Evolutionary conservation across 2,329 filamentous ascomycete genomes (phyloP).

Genomic region (Verticillium tricorpus): DNA sequence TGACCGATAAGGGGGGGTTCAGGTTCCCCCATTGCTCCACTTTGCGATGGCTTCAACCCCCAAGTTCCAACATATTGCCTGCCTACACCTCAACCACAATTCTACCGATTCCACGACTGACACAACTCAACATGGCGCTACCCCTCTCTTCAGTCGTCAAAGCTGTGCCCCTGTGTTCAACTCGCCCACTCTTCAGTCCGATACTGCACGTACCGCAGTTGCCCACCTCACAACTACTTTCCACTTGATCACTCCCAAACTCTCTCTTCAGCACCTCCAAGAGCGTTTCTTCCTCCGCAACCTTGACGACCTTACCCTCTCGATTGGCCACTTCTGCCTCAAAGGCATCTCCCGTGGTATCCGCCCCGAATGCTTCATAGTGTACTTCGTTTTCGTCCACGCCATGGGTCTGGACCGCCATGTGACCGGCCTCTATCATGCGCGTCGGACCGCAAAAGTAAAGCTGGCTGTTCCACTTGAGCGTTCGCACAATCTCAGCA

Average conservation of each 20-base stretch:
- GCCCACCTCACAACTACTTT: slow-evolving; percentile 48
- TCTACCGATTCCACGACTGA: slow-evolving; percentile 45
- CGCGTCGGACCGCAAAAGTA: slow-evolving; percentile 57
- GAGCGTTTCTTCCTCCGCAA: slow-evolving; percentile 43
- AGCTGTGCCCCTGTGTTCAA: slow-evolving; percentile 46
- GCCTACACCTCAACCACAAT: slow-evolving; percentile 43
- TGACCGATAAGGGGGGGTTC: neutral
- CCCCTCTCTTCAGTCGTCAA: slow-evolving; percentile 39
- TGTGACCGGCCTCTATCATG: slow-evolving; percentile 49
- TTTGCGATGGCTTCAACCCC: neutral
- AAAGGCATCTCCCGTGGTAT: slow-evolving; percentile 54
- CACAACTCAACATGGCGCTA: slow-evolving; percentile 43
- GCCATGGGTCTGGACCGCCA: slow-evolving; percentile 32
- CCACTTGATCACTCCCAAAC: slow-evolving; percentile 33
- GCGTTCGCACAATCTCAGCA: slow-evolving; percentile 33
- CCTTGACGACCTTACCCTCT: slow-evolving; percentile 34
- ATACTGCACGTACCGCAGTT: slow-evolving; percentile 51
- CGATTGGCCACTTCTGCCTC: slow-evolving; percentile 46
- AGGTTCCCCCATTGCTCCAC: neutral
- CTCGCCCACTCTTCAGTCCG: slow-evolving; percentile 32
- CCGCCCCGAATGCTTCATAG: slow-evolving; percentile 54
- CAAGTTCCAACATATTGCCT: neutral
- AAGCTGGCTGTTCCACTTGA: slow-evolving; percentile 51
- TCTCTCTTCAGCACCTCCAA: slow-evolving; percentile 41
- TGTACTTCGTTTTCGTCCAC: slow-evolving; percentile 50